Base-by-base conservation (phyloP, 441 rosid species). In the Pelargonium citronellum region DNA sequence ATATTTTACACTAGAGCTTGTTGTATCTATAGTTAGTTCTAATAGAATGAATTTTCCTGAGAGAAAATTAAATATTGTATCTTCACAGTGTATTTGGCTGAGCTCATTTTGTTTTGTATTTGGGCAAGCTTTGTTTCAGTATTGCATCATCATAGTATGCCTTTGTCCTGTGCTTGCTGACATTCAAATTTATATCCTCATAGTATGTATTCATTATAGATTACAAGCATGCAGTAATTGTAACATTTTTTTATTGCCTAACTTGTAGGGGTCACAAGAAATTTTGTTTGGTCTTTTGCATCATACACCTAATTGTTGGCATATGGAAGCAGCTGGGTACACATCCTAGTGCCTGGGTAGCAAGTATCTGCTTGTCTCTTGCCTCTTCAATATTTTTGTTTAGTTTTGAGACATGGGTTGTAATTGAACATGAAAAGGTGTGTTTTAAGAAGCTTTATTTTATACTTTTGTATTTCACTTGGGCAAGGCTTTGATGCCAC, bases 401-500 rank as follows among this genome's bases (percentile, higher is more conserved):
- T 84, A 87, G 87, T 80, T 95, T 92, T 57, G 99, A 95, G 87
- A 79, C 97, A 15, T 90, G 93, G 97, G 70, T 84, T 10, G 96
- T 85, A 74, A 77, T 87, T 47, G 92, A 92, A 81, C 91, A 87
- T 72, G 88, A 95, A 78, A 88, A 90, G 91, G 99, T 95, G 74
- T 51, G 81, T 61, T 1, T 71, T 22, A 69, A 43, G 6, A n/a
- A 47, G 46, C 70, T 69, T 67, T 1, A 17, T 46, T 51, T 67
- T 64, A n/a, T 67, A 57, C 11, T 3, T 61, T 12, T 63, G 1
- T 47, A 60, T 41, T 55, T 64, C 19, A 53, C 9, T 63, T 44
- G 11, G 65, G 11, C 11, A 0, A 22, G 57, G 58, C 16, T 43
- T 53, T 51, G 66, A 17, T 17, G 17, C 62, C 24, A 5, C 17